Evolutionary conservation across 306 rosid species (phyloP), one percentile per base, ranked within the genome.

Genomic region (Prunus persica): DNA sequence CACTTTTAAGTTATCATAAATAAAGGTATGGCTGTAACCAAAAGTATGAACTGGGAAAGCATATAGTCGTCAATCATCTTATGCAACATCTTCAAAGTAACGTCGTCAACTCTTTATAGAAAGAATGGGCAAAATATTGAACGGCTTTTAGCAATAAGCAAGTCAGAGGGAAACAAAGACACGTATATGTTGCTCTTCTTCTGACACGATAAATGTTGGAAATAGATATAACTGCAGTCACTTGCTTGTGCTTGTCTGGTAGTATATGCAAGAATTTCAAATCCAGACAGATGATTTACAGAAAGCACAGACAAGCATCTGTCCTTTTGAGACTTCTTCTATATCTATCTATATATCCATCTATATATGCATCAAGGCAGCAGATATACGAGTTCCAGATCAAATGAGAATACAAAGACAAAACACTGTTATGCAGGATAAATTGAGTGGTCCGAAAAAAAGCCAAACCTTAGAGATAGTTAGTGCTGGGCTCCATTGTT

Each of bases 401-500:
- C 22, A 30, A 30, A 8, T 32, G 41, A 56, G 22, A 32, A 28
- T 3, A 38, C 22, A 4, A 14, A 18, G 34, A 30, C 38, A 28
- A 49, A 69, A 24, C 8, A 12, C 49, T 1, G 60, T 47, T 20
- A 47, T 30, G 34, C 9, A 25, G 16, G 5, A 74, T 69, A 72
- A 52, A 51, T 50, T 38, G 5, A 55, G 22, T 27, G 34, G 34
- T 32, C 34, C 49, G 14, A 46, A 45, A 50, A 18, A 49, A 63
- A 61, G 51, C 15, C 69, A 28, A 65, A 87, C 93, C 93, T 89
- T 89, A 1, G 93, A 89, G 75, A 89, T 89, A 14, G 93, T 89
- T 43, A 89, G 93, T 2, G 93, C 93, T 1, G 93, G 93, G 78
- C 93, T 89, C 93, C 93, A 89, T 73, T 89, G 93, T 79, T 89